These are phyloP conservation scores for Naganishia randhawae DNA, from an alignment of 768 basidiomycete species.

Conservation along the genomic window DNA sequence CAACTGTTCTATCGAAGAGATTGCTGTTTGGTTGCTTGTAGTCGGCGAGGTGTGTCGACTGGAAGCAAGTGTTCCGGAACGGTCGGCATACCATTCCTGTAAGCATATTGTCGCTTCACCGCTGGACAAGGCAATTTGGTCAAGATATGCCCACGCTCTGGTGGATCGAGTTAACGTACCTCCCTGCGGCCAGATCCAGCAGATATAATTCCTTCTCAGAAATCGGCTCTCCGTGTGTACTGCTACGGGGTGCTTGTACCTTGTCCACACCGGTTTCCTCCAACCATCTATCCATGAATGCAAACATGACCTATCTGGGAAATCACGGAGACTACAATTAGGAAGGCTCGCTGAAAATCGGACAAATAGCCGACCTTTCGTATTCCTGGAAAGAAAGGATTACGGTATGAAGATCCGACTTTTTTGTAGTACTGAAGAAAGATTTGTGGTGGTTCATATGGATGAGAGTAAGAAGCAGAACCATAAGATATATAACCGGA, in stretches of 20 bases:
- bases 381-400: slow-evolving; percentile 68
- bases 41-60: not conserved
- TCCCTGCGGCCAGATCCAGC: slow-evolving; percentile 63
- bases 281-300: slow-evolving; percentile 52
- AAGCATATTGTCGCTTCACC: slow-evolving; percentile 64
- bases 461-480: not conserved
- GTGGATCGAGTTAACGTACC: slow-evolving; percentile 29
- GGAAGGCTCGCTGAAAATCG: slow-evolving; percentile 22
- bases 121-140: slow-evolving; percentile 50
- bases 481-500: not conserved
- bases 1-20: not conserved
- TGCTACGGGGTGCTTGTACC: slow-evolving; percentile 37
- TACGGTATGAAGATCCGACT: slow-evolving; percentile 67
- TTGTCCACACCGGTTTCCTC: slow-evolving; percentile 51
- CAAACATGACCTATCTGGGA: slow-evolving; percentile 34
- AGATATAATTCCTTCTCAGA: slow-evolving; percentile 47
- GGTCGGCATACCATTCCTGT: slow-evolving; percentile 60
- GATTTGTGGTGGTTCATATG: not conserved
- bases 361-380: slow-evolving; percentile 57
- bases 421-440: slow-evolving; percentile 60
- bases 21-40: not conserved
- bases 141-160: not conserved
- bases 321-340: slow-evolving; percentile 1
- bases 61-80: slow-evolving; percentile 23
- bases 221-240: slow-evolving; percentile 29